Evolutionary conservation across 371 early-diverging fungal genomes (phyloP).

Genomic region (Rhizopus microsporus): DNA sequence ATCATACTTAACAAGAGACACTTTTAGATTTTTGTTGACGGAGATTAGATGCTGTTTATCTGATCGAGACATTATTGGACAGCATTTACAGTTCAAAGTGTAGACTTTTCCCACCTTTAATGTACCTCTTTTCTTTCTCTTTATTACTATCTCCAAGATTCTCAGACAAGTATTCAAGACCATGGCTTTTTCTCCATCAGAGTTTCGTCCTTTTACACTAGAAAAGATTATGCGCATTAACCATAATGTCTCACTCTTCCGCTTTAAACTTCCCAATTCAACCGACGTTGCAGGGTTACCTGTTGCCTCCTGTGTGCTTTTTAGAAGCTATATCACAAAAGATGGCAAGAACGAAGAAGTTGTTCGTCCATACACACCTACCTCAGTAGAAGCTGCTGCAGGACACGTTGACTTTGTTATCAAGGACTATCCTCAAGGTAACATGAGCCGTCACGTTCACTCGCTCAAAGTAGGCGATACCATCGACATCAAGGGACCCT

Average conservation of each 20-base stretch:
- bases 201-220: conserved; percentile 24
- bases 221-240: conserved; percentile 50
- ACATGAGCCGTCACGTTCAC: conserved; percentile 82
- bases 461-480: conserved; percentile 80
- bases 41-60: too few species aligned
- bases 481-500: conserved; percentile 90
- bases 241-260: conserved; percentile 80
- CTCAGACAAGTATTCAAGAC: neutral
- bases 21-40: too few species aligned
- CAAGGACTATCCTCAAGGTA: conserved; percentile 75
- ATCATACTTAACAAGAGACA: neutral
- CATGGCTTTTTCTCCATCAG: conserved; percentile 27
- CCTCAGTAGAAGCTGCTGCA: conserved; percentile 62
- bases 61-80: too few species aligned
- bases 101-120: neutral
- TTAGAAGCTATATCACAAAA: conserved; percentile 39
- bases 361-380: conserved; percentile 94
- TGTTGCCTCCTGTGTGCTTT: conserved; percentile 82
- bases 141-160: neutral
- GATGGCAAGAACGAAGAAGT: conserved; percentile 65
- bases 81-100: too few species aligned
- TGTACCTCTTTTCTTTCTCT: neutral
- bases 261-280: conserved; percentile 75
- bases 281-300: conserved; percentile 68
- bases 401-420: conserved; percentile 89